Evolutionary conservation across 306 rosid species (phyloP).

Genomic region (Betula pendula): DNA sequence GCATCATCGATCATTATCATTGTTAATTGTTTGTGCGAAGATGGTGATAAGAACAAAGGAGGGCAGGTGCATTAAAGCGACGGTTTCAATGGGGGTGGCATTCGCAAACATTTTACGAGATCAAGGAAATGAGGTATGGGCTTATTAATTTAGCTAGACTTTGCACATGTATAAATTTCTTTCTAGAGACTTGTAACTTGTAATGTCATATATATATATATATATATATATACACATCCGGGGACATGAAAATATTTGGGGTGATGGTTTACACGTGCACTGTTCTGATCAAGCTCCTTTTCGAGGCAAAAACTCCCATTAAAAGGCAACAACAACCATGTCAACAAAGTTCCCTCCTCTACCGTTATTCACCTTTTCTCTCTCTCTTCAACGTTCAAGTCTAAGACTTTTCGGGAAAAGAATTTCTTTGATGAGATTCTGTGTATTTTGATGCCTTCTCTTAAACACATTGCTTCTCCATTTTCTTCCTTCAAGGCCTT

Average conservation of each 20-base stretch:
- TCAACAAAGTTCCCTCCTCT: constrained; percentile 24
- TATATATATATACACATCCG: too few species aligned
- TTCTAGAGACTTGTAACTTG: not conserved
- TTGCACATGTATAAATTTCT: not conserved
- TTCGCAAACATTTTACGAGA: constrained; percentile 1
- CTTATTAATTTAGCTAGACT: not conserved
- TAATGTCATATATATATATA: not conserved
- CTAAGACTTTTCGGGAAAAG: constrained; percentile 2
- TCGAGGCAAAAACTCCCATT: constrained; percentile 64
- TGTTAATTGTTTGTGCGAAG: not conserved
- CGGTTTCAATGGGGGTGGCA: constrained; percentile 9
- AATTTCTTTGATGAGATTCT: not conserved
- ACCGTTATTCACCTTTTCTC: constrained; percentile 19
- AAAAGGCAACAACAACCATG: constrained; percentile 54
- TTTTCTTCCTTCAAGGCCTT: not conserved
- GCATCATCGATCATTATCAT: not conserved
- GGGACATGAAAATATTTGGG: constrained; percentile 45
- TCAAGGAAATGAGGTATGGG: constrained; percentile 6
- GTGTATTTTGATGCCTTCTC: not conserved
- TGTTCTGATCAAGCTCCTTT: constrained; percentile 77
- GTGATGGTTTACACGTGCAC: constrained; percentile 77
- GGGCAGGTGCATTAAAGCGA: constrained; percentile 9
- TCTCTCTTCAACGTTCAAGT: constrained; percentile 16
- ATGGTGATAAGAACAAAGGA: not conserved
- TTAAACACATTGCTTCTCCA: constrained; percentile 11